phyloP scores from a whole-genome alignment of 495 filamentous ascomycete genomes.

The Daldinia caldariorum region DNA sequence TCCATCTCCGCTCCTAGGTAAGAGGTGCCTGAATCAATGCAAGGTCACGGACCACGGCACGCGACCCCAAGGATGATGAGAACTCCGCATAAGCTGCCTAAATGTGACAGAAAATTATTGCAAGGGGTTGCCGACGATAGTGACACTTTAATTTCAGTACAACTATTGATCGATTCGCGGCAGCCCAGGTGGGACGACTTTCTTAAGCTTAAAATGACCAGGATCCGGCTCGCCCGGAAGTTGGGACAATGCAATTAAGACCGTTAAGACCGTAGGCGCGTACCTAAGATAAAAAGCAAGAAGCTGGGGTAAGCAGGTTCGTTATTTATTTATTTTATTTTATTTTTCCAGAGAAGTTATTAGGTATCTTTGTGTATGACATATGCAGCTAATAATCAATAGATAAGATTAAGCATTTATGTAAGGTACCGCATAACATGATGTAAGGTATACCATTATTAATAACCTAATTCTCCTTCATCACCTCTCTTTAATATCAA shows the following conservation, averaged over 20 bases:
- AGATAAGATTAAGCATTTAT: background rate
- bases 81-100: background rate
- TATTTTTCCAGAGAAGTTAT: background rate
- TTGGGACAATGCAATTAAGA: background rate
- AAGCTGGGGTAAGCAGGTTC: constrained; percentile 3
- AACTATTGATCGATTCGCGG: constrained; percentile 3
- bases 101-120: constrained; percentile 1
- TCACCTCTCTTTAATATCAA: no score
- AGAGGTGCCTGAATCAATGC: no score
- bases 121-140: constrained; percentile 1
- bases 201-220: background rate
- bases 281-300: background rate
- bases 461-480: no score
- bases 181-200: constrained; percentile 12
- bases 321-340: background rate
- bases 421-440: no score
- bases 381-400: constrained; percentile 1
- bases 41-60: background rate
- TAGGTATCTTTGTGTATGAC: background rate
- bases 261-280: background rate
- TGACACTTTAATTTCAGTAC: constrained; percentile 23
- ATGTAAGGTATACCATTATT: background rate
- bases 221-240: background rate
- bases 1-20: background rate
- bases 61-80: background rate